phyloP scores from a whole-genome alignment of 257 asterid genomes.

The Knoxia roxburghii region DNA sequence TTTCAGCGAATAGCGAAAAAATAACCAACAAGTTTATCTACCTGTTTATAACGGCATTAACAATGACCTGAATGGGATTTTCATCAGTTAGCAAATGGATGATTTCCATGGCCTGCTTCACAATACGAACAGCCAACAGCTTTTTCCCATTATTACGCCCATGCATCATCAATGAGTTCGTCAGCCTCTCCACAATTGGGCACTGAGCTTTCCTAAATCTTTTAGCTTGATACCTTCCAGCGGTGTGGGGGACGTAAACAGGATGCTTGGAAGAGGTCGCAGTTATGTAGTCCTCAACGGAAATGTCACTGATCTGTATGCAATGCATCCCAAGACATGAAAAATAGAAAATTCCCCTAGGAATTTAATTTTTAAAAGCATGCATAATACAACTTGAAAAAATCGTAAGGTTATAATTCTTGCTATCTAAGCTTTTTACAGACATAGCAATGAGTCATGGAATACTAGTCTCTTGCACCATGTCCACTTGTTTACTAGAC shows the following conservation, averaged over 20 bases:
- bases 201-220: slow-evolving; percentile 85
- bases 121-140: slow-evolving; percentile 67
- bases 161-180: slow-evolving; percentile 81
- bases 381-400: background rate
- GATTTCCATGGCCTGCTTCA: slow-evolving; percentile 81
- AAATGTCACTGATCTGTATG: slow-evolving; percentile 51
- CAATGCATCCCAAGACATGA: background rate
- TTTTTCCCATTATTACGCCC: slow-evolving; percentile 82
- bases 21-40: slow-evolving; percentile 4
- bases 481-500: background rate
- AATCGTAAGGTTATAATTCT: background rate
- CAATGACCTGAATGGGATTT: slow-evolving; percentile 77
- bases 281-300: slow-evolving; percentile 83
- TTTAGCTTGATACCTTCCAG: slow-evolving; percentile 72
- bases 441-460: background rate
- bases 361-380: background rate
- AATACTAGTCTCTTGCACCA: background rate
- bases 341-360: background rate
- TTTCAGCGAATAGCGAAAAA: background rate
- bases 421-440: background rate
- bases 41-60: slow-evolving; percentile 84
- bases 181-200: slow-evolving; percentile 69
- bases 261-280: slow-evolving; percentile 75
- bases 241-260: slow-evolving; percentile 66
- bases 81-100: slow-evolving; percentile 67